These are phyloP conservation scores for Schizothecium vesticola DNA, from an alignment of 495 filamentous ascomycete species.

Conservation along the genomic window DNA sequence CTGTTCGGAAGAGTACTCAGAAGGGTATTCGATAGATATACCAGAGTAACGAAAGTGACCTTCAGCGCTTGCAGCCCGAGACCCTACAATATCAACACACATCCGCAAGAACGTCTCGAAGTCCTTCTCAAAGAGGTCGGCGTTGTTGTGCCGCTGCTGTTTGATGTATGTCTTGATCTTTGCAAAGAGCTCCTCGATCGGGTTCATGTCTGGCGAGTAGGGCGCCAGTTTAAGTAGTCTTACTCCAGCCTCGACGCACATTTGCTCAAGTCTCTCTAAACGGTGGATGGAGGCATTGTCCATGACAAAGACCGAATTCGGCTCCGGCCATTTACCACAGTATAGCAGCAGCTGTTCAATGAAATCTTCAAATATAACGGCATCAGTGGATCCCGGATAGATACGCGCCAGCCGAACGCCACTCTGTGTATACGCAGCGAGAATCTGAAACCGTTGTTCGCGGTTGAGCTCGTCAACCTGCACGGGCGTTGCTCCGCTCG, in stretches of 20 bases:
- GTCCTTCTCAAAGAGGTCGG: slow-evolving; percentile 7
- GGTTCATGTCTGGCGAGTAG: slow-evolving; percentile 33
- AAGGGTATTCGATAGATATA: slow-evolving; percentile 13
- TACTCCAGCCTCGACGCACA: slow-evolving; percentile 35
- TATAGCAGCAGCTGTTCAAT: slow-evolving; percentile 37
- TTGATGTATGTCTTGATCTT: slow-evolving; percentile 11
- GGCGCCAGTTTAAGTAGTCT: slow-evolving; percentile 35
- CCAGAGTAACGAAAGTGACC: slow-evolving; percentile 14
- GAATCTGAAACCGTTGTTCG: slow-evolving; percentile 33
- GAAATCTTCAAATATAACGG: slow-evolving; percentile 37
- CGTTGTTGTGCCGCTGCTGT: slow-evolving; percentile 10
- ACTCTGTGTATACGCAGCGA: slow-evolving; percentile 36
- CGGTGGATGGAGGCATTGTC: slow-evolving; percentile 43
- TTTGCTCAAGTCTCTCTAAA: slow-evolving; percentile 28
- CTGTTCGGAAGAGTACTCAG: not conserved
- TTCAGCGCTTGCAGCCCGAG: slow-evolving; percentile 11
- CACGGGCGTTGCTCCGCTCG: slow-evolving; percentile 27
- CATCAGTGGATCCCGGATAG: slow-evolving; percentile 37
- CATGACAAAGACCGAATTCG: slow-evolving; percentile 41
- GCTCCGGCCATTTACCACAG: slow-evolving; percentile 35
- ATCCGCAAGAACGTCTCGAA: slow-evolving; percentile 11
- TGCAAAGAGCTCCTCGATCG: slow-evolving; percentile 31
- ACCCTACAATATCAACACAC: slow-evolving; percentile 12
- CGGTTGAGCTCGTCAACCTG: slow-evolving; percentile 31
- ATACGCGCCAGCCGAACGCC: slow-evolving; percentile 31